Base-by-base conservation (phyloP, 371 early-diverging fungal genomes). In the Agmasoma carcini region DNA sequence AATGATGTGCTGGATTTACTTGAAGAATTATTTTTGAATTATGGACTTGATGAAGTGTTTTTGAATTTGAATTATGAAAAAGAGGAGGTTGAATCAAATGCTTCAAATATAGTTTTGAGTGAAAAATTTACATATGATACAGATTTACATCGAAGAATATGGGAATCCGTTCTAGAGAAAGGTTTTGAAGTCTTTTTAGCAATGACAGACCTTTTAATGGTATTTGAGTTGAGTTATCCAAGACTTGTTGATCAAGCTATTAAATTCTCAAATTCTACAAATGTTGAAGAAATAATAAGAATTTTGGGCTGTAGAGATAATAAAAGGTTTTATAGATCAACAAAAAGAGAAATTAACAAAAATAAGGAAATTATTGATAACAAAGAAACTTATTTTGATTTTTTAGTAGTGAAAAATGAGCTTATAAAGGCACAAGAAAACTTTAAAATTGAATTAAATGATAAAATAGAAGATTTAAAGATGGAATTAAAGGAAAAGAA, bases 381-480 rank as follows among this genome's bases (percentile, higher is more conserved):
- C 1, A 25, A 23, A 27, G 6, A 12, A 33, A n/a, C 6, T 5
- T 67, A 67, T 45, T 67, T 63, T 50, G 68, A 67, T 46, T 62
- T 62, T 38, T 25, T 67, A 39, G 55, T 67, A 29, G 40, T 67
- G 17, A 58, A 63, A 38, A 57, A 67, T 23, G 63, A 61, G 25
- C 22, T n/a, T n/a, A 59, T 63, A 40, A 67, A 67, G 37, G 68
- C 68, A 0, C 68, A 67, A 34, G 68, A 67, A 33, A 51, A 20
- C 39, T 34, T 67, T 12, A 67, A 63, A 55, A 61, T 27, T 17
- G 49, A 47, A 26, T 23, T 43, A 9, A 30, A 34, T 14, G 55
- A 61, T 5, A 50, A 55, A 31, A 44, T 65, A 3, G 48, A 30
- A 7, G 11, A 37, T 31, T 31, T 65, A 22, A 19, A 53, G 34